These are phyloP conservation scores for Backusella tarrabulga DNA, from an alignment of 192 early-diverging fungal genomes.

Conservation along the genomic window DNA sequence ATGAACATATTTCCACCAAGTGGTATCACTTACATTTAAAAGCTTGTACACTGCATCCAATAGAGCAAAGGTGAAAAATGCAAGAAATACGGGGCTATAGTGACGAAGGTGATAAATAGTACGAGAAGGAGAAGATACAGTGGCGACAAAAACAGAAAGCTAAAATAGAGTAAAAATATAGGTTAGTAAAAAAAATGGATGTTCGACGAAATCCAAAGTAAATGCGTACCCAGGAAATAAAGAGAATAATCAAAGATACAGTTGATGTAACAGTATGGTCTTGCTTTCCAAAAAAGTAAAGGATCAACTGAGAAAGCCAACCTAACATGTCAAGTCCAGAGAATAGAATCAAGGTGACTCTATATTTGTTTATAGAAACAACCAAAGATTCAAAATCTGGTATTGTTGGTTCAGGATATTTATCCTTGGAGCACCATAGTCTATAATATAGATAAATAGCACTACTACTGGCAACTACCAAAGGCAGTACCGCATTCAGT, in stretches of 20 bases:
- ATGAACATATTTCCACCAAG: neutral
- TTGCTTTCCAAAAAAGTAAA: neutral
- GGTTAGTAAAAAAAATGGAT: neutral
- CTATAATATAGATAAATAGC: neutral
- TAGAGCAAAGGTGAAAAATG: neutral
- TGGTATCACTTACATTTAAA: neutral
- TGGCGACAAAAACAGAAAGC: neutral
- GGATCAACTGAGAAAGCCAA: conserved; percentile 5
- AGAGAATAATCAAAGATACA: neutral
- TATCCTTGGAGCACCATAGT: neutral
- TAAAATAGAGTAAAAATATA: neutral
- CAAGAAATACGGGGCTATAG: neutral
- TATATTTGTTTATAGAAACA: neutral
- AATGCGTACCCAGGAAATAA: conserved; percentile 7
- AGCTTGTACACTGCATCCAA: conserved; percentile 6
- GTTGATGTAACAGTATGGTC: neutral
- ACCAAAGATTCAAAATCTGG: neutral
- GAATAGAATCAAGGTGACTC: neutral
- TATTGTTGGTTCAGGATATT: neutral
- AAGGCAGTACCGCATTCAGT: neutral
- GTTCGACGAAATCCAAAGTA: neutral
- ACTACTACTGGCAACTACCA: neutral
- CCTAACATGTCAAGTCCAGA: neutral
- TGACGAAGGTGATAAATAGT: conserved; percentile 3
- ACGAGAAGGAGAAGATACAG: neutral